A percentile compares a stretch with the other conserved stretches of the same genome.
phyloP scores from a whole-genome alignment of 768 basidiomycete species.

The Pisolithus marmoratus region DNA sequence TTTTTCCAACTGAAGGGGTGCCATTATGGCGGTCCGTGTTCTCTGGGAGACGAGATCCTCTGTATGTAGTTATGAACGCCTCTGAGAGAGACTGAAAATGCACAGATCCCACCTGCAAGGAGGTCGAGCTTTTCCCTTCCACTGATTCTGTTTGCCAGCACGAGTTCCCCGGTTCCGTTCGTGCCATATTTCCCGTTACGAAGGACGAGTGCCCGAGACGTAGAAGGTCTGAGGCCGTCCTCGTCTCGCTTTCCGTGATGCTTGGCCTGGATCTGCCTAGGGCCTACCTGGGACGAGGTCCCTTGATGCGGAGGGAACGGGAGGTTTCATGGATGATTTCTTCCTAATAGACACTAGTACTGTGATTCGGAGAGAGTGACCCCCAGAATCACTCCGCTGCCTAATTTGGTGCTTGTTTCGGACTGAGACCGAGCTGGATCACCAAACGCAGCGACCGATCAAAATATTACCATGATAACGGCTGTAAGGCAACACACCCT shows the following conservation, averaged over 20 bases:
- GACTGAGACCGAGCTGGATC: too few relatives aligned
- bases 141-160: constrained; percentile 52
- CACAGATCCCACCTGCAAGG: constrained; percentile 51
- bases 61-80: constrained; percentile 19
- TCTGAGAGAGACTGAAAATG: background rate
- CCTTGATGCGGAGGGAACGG: constrained; percentile 17
- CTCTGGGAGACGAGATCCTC: constrained; percentile 58
- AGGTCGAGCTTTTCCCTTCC: constrained; percentile 80
- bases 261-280: constrained; percentile 40
- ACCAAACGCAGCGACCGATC: too few relatives aligned
- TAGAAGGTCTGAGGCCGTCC: constrained; percentile 53
- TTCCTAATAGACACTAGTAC: too few relatives aligned
- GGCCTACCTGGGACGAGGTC: constrained; percentile 55
- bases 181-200: constrained; percentile 73
- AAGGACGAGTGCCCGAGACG: constrained; percentile 66
- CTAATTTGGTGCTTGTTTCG: too few relatives aligned
- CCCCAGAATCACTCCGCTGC: too few relatives aligned
- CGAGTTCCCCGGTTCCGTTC: constrained; percentile 63
- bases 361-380: background rate
- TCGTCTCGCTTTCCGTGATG: constrained; percentile 38
- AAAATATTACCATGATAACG: too few relatives aligned
- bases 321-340: constrained; percentile 13
- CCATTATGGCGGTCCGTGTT: constrained; percentile 52
- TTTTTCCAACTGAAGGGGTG: constrained; percentile 59
- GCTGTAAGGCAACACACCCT: too few relatives aligned